Conservation (phyloP, 257 asterid species). For the Solanum microdontum region DNA sequence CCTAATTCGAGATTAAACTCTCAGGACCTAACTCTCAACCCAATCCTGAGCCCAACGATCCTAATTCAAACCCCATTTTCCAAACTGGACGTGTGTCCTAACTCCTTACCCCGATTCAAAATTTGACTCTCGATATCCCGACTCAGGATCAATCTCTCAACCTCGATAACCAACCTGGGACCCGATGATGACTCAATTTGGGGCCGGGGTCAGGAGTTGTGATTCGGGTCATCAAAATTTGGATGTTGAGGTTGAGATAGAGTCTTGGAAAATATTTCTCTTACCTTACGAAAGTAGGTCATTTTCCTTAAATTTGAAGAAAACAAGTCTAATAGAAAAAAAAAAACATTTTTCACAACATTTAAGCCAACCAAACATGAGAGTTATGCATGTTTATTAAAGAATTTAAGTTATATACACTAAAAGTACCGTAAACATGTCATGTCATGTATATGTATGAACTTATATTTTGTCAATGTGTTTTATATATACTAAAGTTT, state of each 20-base stretch:
- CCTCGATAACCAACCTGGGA: not conserved
- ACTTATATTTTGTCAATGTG: not conserved
- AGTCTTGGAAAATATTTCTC: too few species aligned
- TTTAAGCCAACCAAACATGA: not conserved
- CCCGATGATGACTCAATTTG: not conserved
- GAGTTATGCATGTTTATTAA: too few species aligned
- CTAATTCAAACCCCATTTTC: not conserved
- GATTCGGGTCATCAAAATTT: too few species aligned
- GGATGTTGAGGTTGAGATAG: too few species aligned
- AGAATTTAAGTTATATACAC: not conserved
- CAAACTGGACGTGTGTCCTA: not conserved
- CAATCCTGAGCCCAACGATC: not conserved
- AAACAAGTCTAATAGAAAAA: too few species aligned
- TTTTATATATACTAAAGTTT: not conserved
- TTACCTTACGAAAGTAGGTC: fast-evolving
- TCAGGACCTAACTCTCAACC: too few species aligned
- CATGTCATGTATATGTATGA: not conserved
- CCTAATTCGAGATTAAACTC: not conserved
- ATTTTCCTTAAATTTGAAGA: not conserved
- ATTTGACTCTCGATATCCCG: too few species aligned
- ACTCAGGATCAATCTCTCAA: not conserved
- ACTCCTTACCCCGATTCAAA: too few species aligned
- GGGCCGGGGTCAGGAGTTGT: fast-evolving
- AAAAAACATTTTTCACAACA: too few species aligned
- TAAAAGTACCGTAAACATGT: not conserved